Evolutionary conservation across 2,329 filamentous ascomycete species (phyloP).

Genomic region (Nothopassalora personata): DNA sequence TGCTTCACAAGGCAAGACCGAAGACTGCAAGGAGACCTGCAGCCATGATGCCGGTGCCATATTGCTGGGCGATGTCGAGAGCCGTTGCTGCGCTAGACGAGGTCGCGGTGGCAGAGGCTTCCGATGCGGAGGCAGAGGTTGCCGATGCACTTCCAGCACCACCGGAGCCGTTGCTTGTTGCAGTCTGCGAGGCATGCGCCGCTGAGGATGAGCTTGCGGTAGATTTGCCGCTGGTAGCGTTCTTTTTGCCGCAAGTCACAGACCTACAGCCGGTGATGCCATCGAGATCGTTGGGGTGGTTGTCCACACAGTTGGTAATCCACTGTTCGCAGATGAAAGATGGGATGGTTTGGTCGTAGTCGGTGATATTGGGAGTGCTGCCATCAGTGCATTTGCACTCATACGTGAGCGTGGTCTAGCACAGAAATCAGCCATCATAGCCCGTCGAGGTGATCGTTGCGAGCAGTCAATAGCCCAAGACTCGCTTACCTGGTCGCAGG

Average conservation of each 20-base stretch:
- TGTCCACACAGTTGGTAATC: conserved; percentile 39
- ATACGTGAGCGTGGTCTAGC: conserved; percentile 46
- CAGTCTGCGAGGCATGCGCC: conserved; percentile 22
- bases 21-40: conserved; percentile 53
- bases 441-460: not conserved
- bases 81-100: conserved; percentile 40
- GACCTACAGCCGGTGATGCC: conserved; percentile 44
- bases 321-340: conserved; percentile 55
- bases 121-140: conserved; percentile 28
- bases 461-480: not conserved
- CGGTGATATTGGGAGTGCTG: conserved; percentile 49
- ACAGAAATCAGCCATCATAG: conserved; percentile 2
- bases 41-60: conserved; percentile 46
- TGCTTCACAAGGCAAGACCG: conserved; percentile 51
- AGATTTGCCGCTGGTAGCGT: conserved; percentile 37
- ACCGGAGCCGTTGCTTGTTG: conserved; percentile 16
- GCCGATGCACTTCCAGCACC: conserved; percentile 13
- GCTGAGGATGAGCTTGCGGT: conserved; percentile 25
- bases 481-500: conserved; percentile 52
- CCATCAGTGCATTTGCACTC: conserved; percentile 55
- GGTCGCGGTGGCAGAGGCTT: conserved; percentile 22
- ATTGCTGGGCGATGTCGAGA: conserved; percentile 43
- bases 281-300: conserved; percentile 35
- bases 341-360: conserved; percentile 55
- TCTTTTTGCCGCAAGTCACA: conserved; percentile 50